Base-by-base conservation (phyloP, 2,329 filamentous ascomycete genomes). In the Plenodomus tracheiphilus region DNA sequence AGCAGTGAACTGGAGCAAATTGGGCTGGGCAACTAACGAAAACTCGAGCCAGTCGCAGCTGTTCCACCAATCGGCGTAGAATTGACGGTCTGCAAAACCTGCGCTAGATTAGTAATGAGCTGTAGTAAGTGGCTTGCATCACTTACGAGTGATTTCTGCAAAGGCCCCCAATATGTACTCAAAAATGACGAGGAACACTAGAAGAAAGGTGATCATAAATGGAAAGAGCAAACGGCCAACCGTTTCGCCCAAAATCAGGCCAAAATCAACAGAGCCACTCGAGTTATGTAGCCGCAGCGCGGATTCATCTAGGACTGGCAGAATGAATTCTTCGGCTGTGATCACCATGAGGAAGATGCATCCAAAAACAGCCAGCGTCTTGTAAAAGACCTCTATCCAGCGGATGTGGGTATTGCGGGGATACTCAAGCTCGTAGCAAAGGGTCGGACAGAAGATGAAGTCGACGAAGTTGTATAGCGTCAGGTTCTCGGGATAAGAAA, bases 341-440 rank as follows among this genome's bases (percentile, higher is more conserved):
- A 97, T 81, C 11, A 91, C 96, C 57, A 99, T 81, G 18, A 99
- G 82, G 73, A 97, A 97, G 68, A 99, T 96, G 73, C 93, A 96
- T 41, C 94, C 94, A 69, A 97, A 97, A 1, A 94, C 88, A 39
- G 94, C 94, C 15, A 92, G 74, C 18, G 90, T 85, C 74, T 97
- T 97, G 72, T 87, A 89, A 49, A 89, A 83, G 38, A 97, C 82
- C 56, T 91, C 87, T 17, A 84, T 81, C 86, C 89, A 96, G 61
- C 89, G 84, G 49, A 91, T 85, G n/a, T 78, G 76, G 11, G 81
- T 70, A 10, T 84, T 91, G 41, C 94, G 87, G 2, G 94, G 94
- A 71, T 97, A 99, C 71, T 97, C 93, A 41, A 97, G 81, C 74
- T 99, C 94, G 74, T 99, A 99, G 79, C 94, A 99, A 17, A 99